Conservation (phyloP, 2,329 filamentous ascomycete species). For the Fusarium oligoseptatum region DNA sequence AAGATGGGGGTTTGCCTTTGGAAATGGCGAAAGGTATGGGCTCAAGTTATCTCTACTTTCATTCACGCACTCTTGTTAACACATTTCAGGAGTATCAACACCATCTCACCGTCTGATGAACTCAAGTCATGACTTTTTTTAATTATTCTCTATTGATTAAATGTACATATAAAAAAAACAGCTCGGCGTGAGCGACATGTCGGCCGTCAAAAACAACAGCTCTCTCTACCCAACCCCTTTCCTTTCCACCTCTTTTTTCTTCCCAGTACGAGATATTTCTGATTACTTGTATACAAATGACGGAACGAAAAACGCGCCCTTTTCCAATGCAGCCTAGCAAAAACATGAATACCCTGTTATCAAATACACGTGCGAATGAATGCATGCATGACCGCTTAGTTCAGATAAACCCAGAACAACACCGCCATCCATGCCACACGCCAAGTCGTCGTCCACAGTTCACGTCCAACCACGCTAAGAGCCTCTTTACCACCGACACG, state of each 20-base stretch:
- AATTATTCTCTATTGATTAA: constrained; percentile 24
- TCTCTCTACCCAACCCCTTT: constrained; percentile 1
- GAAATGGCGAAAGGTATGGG: neutral
- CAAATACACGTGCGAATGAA: constrained; percentile 1
- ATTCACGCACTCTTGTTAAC: neutral
- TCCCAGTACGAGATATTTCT: neutral
- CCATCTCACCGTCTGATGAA: neutral
- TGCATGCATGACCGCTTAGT: constrained; percentile 57
- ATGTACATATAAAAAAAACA: constrained; percentile 35
- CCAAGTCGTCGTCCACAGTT: constrained; percentile 73
- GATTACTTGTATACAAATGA: constrained; percentile 30
- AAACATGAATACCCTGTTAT: neutral
- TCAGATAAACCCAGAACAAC: constrained; percentile 75
- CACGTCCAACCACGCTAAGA: constrained; percentile 64
- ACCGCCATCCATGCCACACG: constrained; percentile 74
- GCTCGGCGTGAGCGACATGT: constrained; percentile 29
- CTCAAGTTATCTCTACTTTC: neutral
- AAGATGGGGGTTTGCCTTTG: neutral
- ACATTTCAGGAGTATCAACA: neutral
- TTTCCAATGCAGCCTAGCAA: neutral
- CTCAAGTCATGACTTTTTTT: neutral
- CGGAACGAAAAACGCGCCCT: neutral
- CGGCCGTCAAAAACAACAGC: constrained; percentile 19
- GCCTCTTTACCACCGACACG: constrained; percentile 48
- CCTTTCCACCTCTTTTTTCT: neutral